Base-by-base conservation (phyloP, 768 basidiomycete genomes). In the Sarcomyxa edulis region DNA sequence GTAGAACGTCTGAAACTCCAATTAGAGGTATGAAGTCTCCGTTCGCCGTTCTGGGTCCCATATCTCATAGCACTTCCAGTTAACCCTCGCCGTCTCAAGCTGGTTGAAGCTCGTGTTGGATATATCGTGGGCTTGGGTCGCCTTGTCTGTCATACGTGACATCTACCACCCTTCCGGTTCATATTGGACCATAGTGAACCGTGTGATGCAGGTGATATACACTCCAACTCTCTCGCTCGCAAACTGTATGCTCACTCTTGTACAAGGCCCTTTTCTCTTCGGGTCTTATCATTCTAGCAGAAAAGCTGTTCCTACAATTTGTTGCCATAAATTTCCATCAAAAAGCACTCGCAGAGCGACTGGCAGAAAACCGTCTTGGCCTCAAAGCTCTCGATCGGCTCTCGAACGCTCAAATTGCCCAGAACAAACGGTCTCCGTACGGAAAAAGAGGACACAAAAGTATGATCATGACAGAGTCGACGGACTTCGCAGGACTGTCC, bases 251-350 rank as follows among this genome's bases (percentile, higher is more conserved):
- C 27, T 6, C 20, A 25, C 40, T 44, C n/a, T 35, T 20, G 29
- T 35, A 18, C 34, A 40, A 71, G 70, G 66, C 67, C 2, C 52
- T 75, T 12, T 75, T 75, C 38, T 56, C 69, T 3, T 52, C 66
- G 18, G 59, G 63, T 14, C 62, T 70, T 19, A 60, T 75, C 16
- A 48, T 72, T 12, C 58, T 72, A 7, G 54, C 55, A 6, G 69
- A 74, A 36, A 72, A 71, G 54, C 55, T 84, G 25, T 78, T 83
- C 55, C 56, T 90, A 22, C 83, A 79, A 49, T 78, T 80, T 43
- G 76, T 88, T 31, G 85, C 87, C 20, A 87, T 87, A 60, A 84
- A 77, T 47, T 90, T 89, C 54, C 85, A 89, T 54, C 71, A 77
- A 46, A 82, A 74, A 39, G 84, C 85, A 2, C 72, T 88, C 15